Evolutionary conservation across 768 basidiomycete species (phyloP).

Genomic region (Pleurotus djamor): DNA sequence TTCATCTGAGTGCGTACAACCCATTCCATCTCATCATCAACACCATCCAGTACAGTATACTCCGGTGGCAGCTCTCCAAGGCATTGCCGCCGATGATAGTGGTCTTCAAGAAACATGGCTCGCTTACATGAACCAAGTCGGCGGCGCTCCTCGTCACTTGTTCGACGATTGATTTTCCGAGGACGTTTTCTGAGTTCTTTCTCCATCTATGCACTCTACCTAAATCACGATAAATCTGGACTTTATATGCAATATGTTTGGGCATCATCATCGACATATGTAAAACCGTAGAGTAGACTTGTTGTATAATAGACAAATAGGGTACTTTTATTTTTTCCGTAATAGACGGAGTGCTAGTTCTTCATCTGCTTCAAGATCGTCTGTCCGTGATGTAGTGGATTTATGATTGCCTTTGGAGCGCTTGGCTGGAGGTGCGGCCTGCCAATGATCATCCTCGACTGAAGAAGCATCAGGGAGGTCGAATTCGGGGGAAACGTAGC

Average conservation of each 20-base stretch:
- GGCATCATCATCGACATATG: background rate
- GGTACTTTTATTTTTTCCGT: slow-evolving; percentile 20
- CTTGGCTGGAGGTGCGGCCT: slow-evolving; percentile 25
- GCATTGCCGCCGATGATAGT: slow-evolving; percentile 51
- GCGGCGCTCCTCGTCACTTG: slow-evolving; percentile 39
- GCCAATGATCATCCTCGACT: slow-evolving; percentile 29
- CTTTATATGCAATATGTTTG: background rate
- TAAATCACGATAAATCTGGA: too few relatives aligned
- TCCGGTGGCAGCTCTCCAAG: slow-evolving; percentile 40
- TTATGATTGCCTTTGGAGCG: slow-evolving; percentile 16
- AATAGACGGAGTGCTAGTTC: slow-evolving; percentile 65
- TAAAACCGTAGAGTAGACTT: background rate
- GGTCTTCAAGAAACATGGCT: slow-evolving; percentile 70
- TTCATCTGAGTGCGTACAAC: too few relatives aligned
- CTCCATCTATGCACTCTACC: too few relatives aligned
- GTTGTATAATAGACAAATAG: background rate
- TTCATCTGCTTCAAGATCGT: slow-evolving; percentile 33
- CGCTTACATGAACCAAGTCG: slow-evolving; percentile 58
- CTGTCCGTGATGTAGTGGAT: slow-evolving; percentile 9
- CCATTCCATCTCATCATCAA: too few relatives aligned
- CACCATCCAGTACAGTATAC: slow-evolving; percentile 10
- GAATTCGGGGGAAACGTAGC: slow-evolving; percentile 73
- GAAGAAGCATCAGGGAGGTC: slow-evolving; percentile 37
- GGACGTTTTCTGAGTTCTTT: too few relatives aligned
- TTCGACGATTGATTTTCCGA: slow-evolving; percentile 29